Evolutionary conservation across 306 rosid species (phyloP), one percentile per base, ranked within the genome.

Genomic region (Abrus pulchellus): DNA sequence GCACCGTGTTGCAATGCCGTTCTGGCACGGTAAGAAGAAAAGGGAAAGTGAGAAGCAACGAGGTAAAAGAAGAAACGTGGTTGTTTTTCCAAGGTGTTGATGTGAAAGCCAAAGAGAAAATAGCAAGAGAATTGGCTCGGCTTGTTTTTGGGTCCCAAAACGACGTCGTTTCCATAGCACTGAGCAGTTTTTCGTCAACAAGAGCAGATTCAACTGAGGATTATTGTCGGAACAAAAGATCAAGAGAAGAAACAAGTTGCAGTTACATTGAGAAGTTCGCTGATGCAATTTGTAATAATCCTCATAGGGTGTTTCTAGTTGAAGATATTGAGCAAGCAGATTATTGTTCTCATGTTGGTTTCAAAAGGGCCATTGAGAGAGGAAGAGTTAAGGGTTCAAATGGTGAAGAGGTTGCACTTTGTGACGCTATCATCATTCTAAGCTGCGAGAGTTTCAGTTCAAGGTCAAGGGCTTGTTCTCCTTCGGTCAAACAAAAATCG

Each of bases 281-380:
- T 0, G 92, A 93, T 10, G 94, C 94, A 0, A 81, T 93, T 32
- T 69, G 80, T 3, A 49, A 2, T 6, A 92, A 96, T 79, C 99
- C 99, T 38, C 98, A 86, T 32, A 88, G 99, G 43, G 97, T 96
- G 13, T 93, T 96, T 57, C 60, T 93, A 1, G 76, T 96, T 14
- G 98, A 96, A 73, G 99, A 93, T 71, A 88, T 96, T 33, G 99
- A 92, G 66, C 94, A 90, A 89, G 97, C 90, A 0, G 99, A 93
- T 82, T 93, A 88, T 78, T 81, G 86, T 54, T 93, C 98, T 28
- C 94, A 89, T 82, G n/a, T 92, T 83, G 97, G 93, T 54, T 93
- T 96, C 59, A 96, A 90, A 79, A 93, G 89, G 81, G 97, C 98
- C 3, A 89, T 93, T 14, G 97, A 90, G 68, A 85, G 84, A 57